Evolutionary conservation across 2,329 filamentous ascomycete genomes (phyloP), one percentile per base, ranked within the genome.

Genomic region (Alternaria conjuncta): DNA sequence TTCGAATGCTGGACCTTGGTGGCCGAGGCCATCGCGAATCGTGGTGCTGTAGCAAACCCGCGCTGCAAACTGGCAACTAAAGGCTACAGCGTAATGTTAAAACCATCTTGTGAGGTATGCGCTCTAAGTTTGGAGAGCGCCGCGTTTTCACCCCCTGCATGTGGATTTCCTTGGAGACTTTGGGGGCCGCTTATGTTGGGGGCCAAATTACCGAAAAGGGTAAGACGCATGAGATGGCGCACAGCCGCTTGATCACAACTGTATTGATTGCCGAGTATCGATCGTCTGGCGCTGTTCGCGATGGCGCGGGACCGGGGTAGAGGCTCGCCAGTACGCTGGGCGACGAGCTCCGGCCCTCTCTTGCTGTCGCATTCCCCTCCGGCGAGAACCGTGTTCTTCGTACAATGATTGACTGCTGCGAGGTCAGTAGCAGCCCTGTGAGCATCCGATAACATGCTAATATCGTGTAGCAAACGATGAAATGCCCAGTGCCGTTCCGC

Each of bases 1-100:
- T 68, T 71, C n/a, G 68, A 69, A 56, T 66, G 60, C 18, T 66
- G 63, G 21, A 43, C 57, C 43, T 63, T 67, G 55, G 67, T 65
- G 28, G 63, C 46, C 46, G 60, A 36, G 45, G 65, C 63, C 68
- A 67, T 69, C 43, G 55, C n/a, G 50, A 32, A 60, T 57, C n/a
- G 32, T 55, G 8, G 23, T 25, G 21, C 15, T 47, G 28, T 21
- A 51, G 15, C 36, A 41, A 6, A 46, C n/a, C 10, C 28, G 43
- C 28, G 50, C 44, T 26, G 53, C 32, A 28, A 43, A 43, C 20
- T 36, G 20, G 5, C 10, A 20, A 30, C 20, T 55, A 32, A 13
- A 25, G 32, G 36, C 51, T 41, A 54, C 15, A 20, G 4, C 30
- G 30, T 41, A 18, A 43, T 41, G 21, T 43, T 15, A 8, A 32